Conservation (phyloP, 306 rosid genomes). For the Biancaea sappan region DNA sequence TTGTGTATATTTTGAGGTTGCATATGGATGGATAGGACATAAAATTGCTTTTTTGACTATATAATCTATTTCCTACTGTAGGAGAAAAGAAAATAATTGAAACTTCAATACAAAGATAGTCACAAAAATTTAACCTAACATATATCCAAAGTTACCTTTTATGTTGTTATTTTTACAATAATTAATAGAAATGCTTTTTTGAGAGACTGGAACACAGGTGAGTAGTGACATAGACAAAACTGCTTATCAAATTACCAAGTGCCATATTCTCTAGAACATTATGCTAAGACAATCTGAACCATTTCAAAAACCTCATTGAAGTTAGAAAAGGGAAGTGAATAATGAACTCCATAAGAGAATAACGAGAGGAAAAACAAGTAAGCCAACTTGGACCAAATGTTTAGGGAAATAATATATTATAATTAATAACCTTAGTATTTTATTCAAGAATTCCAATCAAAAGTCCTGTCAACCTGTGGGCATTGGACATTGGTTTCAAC, state of each 20-base stretch:
- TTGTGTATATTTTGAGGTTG: too few relatives aligned
- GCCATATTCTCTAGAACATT: conserved; percentile 88
- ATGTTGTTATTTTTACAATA: too few relatives aligned
- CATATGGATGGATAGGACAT: too few relatives aligned
- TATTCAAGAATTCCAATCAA: conserved; percentile 83
- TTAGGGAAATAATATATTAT: conserved; percentile 7
- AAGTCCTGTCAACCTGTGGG: conserved; percentile 69
- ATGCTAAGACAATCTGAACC: conserved; percentile 89
- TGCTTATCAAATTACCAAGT: conserved; percentile 76
- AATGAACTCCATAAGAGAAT: conserved; percentile 7
- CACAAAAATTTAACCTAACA: too few relatives aligned
- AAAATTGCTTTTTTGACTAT: too few relatives aligned
- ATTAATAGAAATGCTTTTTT: too few relatives aligned
- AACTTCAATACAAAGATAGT: too few relatives aligned
- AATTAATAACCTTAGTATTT: conserved; percentile 74
- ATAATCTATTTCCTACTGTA: too few relatives aligned
- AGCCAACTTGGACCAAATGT: conserved; percentile 3
- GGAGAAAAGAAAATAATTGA: too few relatives aligned
- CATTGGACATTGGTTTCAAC: conserved; percentile 55
- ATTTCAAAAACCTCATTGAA: conserved; percentile 37
- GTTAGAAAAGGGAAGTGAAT: conserved; percentile 22
- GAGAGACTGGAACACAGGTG: too few relatives aligned
- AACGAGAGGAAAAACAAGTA: background rate
- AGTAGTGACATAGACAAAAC: too few relatives aligned
- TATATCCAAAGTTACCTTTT: too few relatives aligned